Base-by-base conservation (phyloP, 768 basidiomycete genomes). In the Mycena olivaceomarginata region DNA sequence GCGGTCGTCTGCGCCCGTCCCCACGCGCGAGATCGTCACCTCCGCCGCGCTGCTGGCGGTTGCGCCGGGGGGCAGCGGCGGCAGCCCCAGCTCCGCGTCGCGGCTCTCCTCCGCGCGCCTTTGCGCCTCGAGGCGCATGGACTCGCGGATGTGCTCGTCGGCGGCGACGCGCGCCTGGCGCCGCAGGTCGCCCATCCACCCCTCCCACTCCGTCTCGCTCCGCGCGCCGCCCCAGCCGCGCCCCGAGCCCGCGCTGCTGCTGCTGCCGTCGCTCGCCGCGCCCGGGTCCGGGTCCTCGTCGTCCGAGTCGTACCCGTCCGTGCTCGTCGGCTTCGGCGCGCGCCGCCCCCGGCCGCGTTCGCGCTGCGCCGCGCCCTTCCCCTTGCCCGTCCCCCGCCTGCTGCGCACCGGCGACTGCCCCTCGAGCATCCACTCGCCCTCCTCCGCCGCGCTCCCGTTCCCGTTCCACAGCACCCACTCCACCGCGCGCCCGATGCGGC, bases 131-230 rank as follows among this genome's bases (percentile, higher is more conserved):
- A 67, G 65, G 9, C 25, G 62, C 4, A 70, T 57, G 12, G 20
- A 9, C 1, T 22, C 43, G 31, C 48, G 76, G n/a, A 6, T 51
- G 7, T 80, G 77, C 57, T 75, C 74, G 18, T 84, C 81, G 51
- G 87, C 85, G 3, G 87, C 79, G 9, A 80, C 69, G 41, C 80
- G 78, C 22, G 73, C 77, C 79, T 88, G 88, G 25, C 89, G 85
- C 56, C 87, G 85, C 59, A 94, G 71, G 85, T 93, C 93, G 6
- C 89, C 89, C 81, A 89, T 85, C 94, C 94, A 95, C 1, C 91
- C 92, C 5, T 90, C 86, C 94, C 94, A 95, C 81, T 95, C 94
- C 25, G 85, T 84, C 82, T 94, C 94, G 79, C 88, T 89, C 18
- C 73, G 66, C 20, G 51, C 15, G 3, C 76, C 15, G 3, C 76